These are phyloP conservation scores for Saitozyma sp. DNA, from an alignment of 768 basidiomycete genomes.

Conservation along the genomic window DNA sequence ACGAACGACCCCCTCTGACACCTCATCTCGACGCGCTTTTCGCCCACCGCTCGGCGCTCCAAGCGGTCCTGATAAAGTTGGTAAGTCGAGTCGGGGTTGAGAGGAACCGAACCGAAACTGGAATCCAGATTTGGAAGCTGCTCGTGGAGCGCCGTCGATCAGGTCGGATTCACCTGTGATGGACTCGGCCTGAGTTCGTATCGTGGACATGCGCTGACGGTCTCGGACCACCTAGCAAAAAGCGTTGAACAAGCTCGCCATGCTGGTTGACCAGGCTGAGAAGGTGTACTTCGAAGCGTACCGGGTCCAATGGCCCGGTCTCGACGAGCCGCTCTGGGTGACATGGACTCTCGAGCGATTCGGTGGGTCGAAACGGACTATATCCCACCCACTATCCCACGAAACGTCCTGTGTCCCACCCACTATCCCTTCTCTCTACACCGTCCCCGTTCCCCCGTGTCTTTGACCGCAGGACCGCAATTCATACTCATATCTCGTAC, in stretches of 20 bases:
- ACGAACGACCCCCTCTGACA: constrained; percentile 27
- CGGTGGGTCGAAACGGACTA: constrained; percentile 17
- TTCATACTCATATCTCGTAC: too few relatives aligned
- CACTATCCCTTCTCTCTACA: not conserved
- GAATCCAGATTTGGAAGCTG: not conserved
- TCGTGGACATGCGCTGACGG: not conserved
- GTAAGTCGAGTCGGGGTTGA: constrained; percentile 16
- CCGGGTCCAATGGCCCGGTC: constrained; percentile 18
- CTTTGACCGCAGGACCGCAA: too few relatives aligned
- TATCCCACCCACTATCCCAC: not conserved
- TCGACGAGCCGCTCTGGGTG: constrained; percentile 38
- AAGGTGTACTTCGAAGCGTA: constrained; percentile 39
- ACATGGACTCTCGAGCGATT: constrained; percentile 44
- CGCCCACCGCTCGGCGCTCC: constrained; percentile 13
- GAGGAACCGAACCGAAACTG: not conserved
- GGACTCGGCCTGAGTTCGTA: not conserved
- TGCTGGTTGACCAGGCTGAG: constrained; percentile 39
- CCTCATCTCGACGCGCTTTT: constrained; percentile 20
- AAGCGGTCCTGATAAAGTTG: constrained; percentile 34
- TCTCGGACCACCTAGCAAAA: constrained; percentile 24
- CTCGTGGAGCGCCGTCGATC: too few relatives aligned
- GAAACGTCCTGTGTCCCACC: too few relatives aligned
- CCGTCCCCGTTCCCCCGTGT: not conserved
- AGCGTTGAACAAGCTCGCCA: constrained; percentile 25
- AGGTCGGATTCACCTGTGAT: too few relatives aligned